Evolutionary conservation across 73 alveolate genomes (phyloP).

Genomic region (Tetrahymena thermophila): DNA sequence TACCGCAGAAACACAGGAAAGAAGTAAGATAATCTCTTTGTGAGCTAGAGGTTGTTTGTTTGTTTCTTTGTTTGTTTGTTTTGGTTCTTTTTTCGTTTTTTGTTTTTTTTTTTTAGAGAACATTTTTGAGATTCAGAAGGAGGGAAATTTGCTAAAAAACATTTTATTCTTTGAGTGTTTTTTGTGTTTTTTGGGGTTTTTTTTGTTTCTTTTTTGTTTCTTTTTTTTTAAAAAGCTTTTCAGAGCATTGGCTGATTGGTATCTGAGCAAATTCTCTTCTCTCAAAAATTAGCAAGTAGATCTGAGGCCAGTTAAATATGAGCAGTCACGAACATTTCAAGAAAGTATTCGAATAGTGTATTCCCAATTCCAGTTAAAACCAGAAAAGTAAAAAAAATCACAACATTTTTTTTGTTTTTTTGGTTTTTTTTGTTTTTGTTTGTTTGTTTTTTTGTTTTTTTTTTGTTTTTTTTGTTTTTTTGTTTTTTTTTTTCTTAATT

Average conservation of each 20-base stretch:
- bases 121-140: background rate
- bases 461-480: background rate
- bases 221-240: background rate
- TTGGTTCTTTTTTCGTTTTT: background rate
- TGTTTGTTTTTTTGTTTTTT: background rate
- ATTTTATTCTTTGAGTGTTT: background rate
- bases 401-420: background rate
- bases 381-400: background rate
- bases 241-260: background rate
- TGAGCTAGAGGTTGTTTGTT: background rate
- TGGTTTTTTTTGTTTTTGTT: background rate
- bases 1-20: background rate
- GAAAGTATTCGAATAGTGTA: background rate
- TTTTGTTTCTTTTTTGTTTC: background rate
- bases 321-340: background rate
- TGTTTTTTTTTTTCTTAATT: background rate
- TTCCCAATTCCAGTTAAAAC: background rate
- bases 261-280: background rate
- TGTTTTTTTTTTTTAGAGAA: background rate
- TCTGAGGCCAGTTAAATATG: background rate
- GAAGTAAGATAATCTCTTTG: background rate
- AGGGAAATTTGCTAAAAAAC: background rate
- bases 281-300: background rate
- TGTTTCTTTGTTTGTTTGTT: background rate
- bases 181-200: background rate